Evolutionary conservation across 2,329 filamentous ascomycete species (phyloP), one percentile per base, ranked within the genome.

Genomic region (Fusarium pseudonygamai): DNA sequence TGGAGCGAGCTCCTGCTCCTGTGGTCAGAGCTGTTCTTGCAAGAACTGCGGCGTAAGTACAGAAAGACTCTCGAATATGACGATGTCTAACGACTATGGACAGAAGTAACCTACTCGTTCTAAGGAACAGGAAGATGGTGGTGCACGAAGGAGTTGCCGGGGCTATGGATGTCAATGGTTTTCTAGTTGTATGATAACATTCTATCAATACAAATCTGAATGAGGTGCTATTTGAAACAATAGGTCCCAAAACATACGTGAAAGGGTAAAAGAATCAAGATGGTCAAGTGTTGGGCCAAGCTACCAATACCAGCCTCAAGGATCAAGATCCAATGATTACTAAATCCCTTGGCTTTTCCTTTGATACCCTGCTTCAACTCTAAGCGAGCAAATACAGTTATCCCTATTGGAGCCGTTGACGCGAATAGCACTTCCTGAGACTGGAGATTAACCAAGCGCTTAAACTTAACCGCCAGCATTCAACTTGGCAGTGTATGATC

Each of bases 31-130:
- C 52, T 69, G 67, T 2, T 36, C 67, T 14, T 69, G 67, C 59
- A 69, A 69, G 59, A 30, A 47, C 26, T 69, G 67, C n/a, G 67
- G 67, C 16, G 67, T 69, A 45, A 65, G 67, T 18, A 18, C 3
- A 13, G 14, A 16, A 28, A 2, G 3, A 10, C 0, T 10, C 0
- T 6, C 2, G 6, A 15, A 3, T 5, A 20, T 4, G 6, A 15
- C 1, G 2, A 26, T 9, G 1, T 18, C 52, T 67, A 3, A 67
- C 7, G 24, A 7, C 1, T 4, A 2, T 5, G 1, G 32, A 18
- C 8, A 67, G 64, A 67, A 67, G 16, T 67, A 47, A 60, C 9
- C 15, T 6, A 4, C 36, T 10, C 26, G 18, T 20, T 0, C 2
- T 3, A 18, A 18, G 20, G 2, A 15, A 20, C 2, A 3, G 2